Percentiles rank a stretch among this genome's conserved stretches.
These are phyloP conservation scores for Jackrogersella minutella DNA, from an alignment of 495 filamentous ascomycete genomes.

Conservation along the genomic window DNA sequence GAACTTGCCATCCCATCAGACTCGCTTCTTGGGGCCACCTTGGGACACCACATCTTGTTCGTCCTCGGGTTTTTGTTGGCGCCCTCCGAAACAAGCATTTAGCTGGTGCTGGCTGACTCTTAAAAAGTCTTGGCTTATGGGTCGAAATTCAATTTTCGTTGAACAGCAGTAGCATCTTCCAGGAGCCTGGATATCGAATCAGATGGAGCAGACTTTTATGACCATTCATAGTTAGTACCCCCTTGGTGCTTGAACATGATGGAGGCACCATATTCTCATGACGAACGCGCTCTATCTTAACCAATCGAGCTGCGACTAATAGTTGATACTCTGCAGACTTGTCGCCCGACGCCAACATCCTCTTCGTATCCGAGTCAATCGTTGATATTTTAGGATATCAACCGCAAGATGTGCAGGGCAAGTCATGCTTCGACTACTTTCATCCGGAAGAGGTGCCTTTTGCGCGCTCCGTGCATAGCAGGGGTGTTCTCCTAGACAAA, in stretches of 20 bases:
- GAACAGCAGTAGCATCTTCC: constrained; percentile 41
- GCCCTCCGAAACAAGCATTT: constrained; percentile 49
- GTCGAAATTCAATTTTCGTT: constrained; percentile 36
- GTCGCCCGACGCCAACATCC: constrained; percentile 76
- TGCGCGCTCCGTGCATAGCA: constrained; percentile 74
- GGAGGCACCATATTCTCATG: constrained; percentile 8
- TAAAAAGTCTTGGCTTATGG: constrained; percentile 41
- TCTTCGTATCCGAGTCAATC: constrained; percentile 86
- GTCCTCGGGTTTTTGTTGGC: constrained; percentile 41
- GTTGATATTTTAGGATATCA: constrained; percentile 82
- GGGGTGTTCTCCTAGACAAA: constrained; percentile 80
- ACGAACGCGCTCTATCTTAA: constrained; percentile 8
- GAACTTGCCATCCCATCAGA: constrained; percentile 40
- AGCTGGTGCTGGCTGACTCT: constrained; percentile 36
- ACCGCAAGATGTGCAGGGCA: constrained; percentile 76
- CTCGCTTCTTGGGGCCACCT: constrained; percentile 21
- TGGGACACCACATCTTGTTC: constrained; percentile 46
- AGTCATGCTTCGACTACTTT: constrained; percentile 87
- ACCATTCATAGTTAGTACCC: constrained; percentile 81
- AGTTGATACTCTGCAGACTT: constrained; percentile 62
- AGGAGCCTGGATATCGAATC: constrained; percentile 43
- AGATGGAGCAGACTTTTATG: constrained; percentile 93
- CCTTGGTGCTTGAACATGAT: constrained; percentile 17
- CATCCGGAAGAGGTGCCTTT: constrained; percentile 82
- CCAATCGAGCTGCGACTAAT: constrained; percentile 31